Conservation (phyloP, 2,329 filamentous ascomycete genomes). For the Calonectria fujianensis region DNA sequence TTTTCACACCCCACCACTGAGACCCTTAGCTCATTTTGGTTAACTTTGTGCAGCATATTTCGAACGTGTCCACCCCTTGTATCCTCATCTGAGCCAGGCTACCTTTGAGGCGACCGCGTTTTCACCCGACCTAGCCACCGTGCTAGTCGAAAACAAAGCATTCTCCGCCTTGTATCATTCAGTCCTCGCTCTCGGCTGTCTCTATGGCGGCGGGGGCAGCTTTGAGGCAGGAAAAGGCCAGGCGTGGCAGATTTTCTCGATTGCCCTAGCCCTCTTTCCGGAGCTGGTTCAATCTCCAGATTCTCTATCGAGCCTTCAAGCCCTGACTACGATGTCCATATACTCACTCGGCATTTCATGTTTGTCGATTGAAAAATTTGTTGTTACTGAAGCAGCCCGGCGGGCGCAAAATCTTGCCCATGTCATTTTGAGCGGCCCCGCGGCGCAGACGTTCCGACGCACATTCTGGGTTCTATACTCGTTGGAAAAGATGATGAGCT, state of each 20-base stretch:
- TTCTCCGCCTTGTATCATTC: conserved; percentile 49
- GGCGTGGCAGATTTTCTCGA: conserved; percentile 47
- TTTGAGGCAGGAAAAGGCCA: conserved; percentile 50
- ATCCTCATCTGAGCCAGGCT: conserved; percentile 42
- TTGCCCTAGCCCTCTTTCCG: conserved; percentile 41
- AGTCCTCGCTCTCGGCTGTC: conserved; percentile 47
- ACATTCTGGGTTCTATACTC: conserved; percentile 49
- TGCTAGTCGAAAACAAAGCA: conserved; percentile 30
- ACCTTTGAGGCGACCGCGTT: conserved; percentile 40
- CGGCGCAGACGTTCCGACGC: conserved; percentile 37
- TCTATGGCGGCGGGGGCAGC: conserved; percentile 43
- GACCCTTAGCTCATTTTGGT: too few relatives aligned
- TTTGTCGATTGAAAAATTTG: conserved; percentile 45
- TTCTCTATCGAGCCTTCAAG: conserved; percentile 45
- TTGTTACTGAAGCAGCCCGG: conserved; percentile 45
- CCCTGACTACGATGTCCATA: conserved; percentile 41
- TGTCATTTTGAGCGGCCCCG: conserved; percentile 29
- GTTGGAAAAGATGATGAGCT: conserved; percentile 50
- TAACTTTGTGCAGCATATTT: conserved; percentile 44
- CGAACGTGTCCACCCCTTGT: conserved; percentile 48
- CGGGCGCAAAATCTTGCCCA: conserved; percentile 47
- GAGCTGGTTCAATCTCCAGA: conserved; percentile 33
- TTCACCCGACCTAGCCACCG: background rate
- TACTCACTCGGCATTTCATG: conserved; percentile 44
- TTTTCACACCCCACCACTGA: background rate